phyloP scores from a whole-genome alignment of 805 yeast genomes.

The Sugiyamaella boreocaroliniensis region DNA sequence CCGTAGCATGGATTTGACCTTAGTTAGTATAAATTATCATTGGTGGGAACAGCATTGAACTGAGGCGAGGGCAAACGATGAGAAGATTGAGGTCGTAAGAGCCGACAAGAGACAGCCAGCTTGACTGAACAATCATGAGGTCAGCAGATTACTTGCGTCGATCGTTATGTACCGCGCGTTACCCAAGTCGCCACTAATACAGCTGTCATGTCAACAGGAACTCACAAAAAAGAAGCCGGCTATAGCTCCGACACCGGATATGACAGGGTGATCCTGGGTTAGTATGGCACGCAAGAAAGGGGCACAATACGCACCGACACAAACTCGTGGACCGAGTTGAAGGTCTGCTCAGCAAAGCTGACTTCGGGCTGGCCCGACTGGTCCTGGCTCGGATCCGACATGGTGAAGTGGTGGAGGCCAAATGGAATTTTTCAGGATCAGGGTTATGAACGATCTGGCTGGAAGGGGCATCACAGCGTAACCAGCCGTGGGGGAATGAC shows the following conservation, averaged over 20 bases:
- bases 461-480: not conserved
- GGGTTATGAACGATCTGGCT: not conserved
- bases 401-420: not conserved
- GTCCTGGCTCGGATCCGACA: not conserved
- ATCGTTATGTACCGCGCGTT: too few species aligned
- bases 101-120: not conserved
- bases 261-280: slow-evolving; percentile 57
- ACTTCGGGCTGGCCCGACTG: slow-evolving; percentile 1
- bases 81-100: too few species aligned
- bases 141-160: too few species aligned
- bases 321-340: slow-evolving; percentile 12
- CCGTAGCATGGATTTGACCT: slow-evolving; percentile 25
- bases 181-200: too few species aligned
- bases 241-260: slow-evolving; percentile 64
- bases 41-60: not conserved
- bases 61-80: not conserved
- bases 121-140: too few species aligned
- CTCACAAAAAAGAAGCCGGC: slow-evolving; percentile 35
- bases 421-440: not conserved
- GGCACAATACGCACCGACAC: slow-evolving; percentile 12
- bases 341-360: slow-evolving; percentile 14
- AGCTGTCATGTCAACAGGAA: not conserved
- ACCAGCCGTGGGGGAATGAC: too few species aligned
- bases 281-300: not conserved
- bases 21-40: not conserved